A percentile compares a stretch with the other conserved stretches of the same genome.
phyloP scores from a whole-genome alignment of 2,329 filamentous ascomycete genomes.

The Aspergillus aculeatinus region DNA sequence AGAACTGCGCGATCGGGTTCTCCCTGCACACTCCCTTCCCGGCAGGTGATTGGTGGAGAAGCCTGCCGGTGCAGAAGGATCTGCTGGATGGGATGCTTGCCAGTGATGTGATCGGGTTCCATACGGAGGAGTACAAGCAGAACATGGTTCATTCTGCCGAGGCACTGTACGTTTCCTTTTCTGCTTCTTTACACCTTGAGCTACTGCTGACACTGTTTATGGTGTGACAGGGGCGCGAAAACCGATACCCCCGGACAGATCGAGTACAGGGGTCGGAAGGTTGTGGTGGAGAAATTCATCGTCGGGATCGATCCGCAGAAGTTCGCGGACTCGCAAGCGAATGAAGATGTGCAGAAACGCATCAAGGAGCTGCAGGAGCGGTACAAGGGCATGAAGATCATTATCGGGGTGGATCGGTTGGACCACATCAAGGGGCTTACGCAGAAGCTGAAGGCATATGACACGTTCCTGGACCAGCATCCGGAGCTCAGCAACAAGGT shows the following conservation, averaged over 20 bases:
- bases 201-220: not conserved
- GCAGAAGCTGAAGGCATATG: slow-evolving; percentile 88
- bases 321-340: slow-evolving; percentile 77
- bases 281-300: slow-evolving; percentile 85
- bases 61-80: slow-evolving; percentile 80
- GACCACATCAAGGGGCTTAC: slow-evolving; percentile 98
- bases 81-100: slow-evolving; percentile 78
- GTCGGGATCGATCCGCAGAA: slow-evolving; percentile 96
- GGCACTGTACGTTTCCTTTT: slow-evolving; percentile 57
- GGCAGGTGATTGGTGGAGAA: slow-evolving; percentile 87
- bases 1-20: slow-evolving; percentile 90
- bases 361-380: slow-evolving; percentile 76
- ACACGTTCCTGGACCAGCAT: slow-evolving; percentile 87
- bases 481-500: slow-evolving; percentile 94
- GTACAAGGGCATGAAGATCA: slow-evolving; percentile 85
- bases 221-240: slow-evolving; percentile 31
- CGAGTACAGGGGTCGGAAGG: slow-evolving; percentile 76
- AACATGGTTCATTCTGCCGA: slow-evolving; percentile 88
- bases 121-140: slow-evolving; percentile 93
- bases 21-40: slow-evolving; percentile 95
- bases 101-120: slow-evolving; percentile 92
- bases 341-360: slow-evolving; percentile 73
- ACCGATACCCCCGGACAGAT: slow-evolving; percentile 79
- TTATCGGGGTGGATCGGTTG: slow-evolving; percentile 87
- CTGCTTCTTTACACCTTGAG: not conserved